Evolutionary conservation across 2,329 filamentous ascomycete species (phyloP), one percentile per base, ranked within the genome.

Genomic region (Apiospora arundinis): DNA sequence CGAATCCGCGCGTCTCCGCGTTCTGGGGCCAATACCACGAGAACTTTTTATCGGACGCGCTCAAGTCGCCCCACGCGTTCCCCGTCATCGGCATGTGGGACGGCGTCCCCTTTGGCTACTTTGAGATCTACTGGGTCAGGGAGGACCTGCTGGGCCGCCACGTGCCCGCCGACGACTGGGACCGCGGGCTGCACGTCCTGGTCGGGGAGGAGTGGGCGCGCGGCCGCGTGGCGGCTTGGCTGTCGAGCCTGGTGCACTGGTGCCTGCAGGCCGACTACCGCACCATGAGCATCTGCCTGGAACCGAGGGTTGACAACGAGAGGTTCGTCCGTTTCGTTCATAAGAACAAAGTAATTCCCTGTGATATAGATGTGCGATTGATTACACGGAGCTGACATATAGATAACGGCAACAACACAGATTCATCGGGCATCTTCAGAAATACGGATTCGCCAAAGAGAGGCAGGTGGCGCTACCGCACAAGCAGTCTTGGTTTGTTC

Each of bases 61-160:
- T 98, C 14, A 86, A 86, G 16, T 91, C 87, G 25, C 86, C 87
- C 23, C 92, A 98, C 81, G 94, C 92, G 11, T 97, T 98, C 81
- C 96, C 96, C 0, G 94, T 92, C 0, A 95, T 98, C 73, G 96
- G 93, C 0, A 92, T 95, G 79, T 99, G 95, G 93, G 94, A 98
- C 76, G 95, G 94, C 14, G 92, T 95, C 72, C 95, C 95, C 0
- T 99, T 98, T 83, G 96, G 95, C 0, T 99, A 97, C 80, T 98
- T 99, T 79, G 96, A 99, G 84, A 88, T 99, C 45, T 99, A 99
- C 83, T 99, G 96, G 95, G 94, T 96, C 4, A 97, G 97, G 78
- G 96, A 99, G 80, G 96, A 98, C 78, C 84, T 86, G 0, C 81
- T 99, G 0, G 94, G 93, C 0, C 88, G 87, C 67, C 87, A 94